Conservation (phyloP, 495 filamentous ascomycete genomes). For the Ramalina intermedia region DNA sequence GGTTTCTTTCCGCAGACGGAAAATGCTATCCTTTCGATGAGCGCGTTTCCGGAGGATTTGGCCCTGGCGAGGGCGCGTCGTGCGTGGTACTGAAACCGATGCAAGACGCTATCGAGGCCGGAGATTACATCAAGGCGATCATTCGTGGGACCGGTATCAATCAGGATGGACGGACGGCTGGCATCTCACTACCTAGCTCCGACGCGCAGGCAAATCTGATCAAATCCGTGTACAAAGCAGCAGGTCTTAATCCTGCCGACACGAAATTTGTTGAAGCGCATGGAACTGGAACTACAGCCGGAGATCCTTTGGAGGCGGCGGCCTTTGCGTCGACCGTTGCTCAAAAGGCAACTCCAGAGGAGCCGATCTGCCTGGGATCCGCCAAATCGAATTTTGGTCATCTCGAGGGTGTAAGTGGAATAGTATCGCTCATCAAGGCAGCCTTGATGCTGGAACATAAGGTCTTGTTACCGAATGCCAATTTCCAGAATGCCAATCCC, state of each 20-base stretch:
- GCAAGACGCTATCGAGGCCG: constrained; percentile 24
- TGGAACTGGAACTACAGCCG: constrained; percentile 1
- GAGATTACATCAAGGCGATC: constrained; percentile 32
- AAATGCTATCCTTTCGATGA: constrained; percentile 30
- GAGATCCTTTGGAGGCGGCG: constrained; percentile 1
- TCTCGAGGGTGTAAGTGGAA: constrained; percentile 21
- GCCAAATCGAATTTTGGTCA: constrained; percentile 30
- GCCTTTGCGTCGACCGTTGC: neutral
- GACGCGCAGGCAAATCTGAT: constrained; percentile 7
- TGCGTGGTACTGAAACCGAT: constrained; percentile 29
- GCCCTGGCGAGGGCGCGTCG: constrained; percentile 29
- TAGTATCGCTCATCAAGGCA: constrained; percentile 24
- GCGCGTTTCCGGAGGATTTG: constrained; percentile 30
- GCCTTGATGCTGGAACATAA: constrained; percentile 21
- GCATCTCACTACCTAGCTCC: constrained; percentile 5
- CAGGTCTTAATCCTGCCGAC: constrained; percentile 1
- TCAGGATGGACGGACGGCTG: constrained; percentile 21
- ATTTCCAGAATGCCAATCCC: constrained; percentile 20
- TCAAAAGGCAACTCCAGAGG: neutral
- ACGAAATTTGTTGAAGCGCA: constrained; percentile 15
- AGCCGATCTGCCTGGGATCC: constrained; percentile 17
- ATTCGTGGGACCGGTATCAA: constrained; percentile 11
- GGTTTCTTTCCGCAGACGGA: constrained; percentile 21
- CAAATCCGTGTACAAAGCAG: constrained; percentile 10
- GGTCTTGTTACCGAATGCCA: constrained; percentile 18